These are phyloP conservation scores for Orbilia quercus DNA, from an alignment of 2,329 filamentous ascomycete species.

Conservation along the genomic window DNA sequence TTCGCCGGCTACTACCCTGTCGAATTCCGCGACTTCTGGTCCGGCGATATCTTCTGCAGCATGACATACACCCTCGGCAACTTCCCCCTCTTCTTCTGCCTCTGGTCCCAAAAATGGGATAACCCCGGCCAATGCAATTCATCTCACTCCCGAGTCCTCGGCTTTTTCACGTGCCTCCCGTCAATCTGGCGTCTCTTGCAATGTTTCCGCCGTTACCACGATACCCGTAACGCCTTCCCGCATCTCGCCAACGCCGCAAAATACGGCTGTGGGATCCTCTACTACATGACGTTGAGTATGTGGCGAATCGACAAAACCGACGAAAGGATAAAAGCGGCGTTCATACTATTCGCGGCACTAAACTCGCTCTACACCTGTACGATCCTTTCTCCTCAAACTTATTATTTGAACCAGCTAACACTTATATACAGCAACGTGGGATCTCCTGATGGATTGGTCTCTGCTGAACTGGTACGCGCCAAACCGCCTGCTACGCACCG, in stretches of 20 bases:
- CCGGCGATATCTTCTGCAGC: slow-evolving; percentile 97
- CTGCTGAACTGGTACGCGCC: slow-evolving; percentile 81
- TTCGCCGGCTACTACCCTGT: slow-evolving; percentile 90
- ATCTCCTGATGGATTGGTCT: slow-evolving; percentile 95
- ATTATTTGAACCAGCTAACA: slow-evolving; percentile 5
- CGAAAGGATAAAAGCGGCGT: slow-evolving; percentile 73
- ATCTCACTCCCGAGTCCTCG: slow-evolving; percentile 80
- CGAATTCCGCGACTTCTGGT: slow-evolving; percentile 96
- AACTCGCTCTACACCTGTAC: slow-evolving; percentile 84
- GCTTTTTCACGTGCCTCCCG: slow-evolving; percentile 85
- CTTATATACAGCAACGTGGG: slow-evolving; percentile 76
- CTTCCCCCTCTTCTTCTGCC: slow-evolving; percentile 90
- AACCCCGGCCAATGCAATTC: slow-evolving; percentile 84
- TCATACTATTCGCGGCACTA: slow-evolving; percentile 81
- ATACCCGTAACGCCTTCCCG: slow-evolving; percentile 88
- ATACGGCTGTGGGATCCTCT: slow-evolving; percentile 84
- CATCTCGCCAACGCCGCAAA: slow-evolving; percentile 94
- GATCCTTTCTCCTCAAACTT: slow-evolving; percentile 59
- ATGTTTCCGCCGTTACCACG: slow-evolving; percentile 86
- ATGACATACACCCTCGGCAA: slow-evolving; percentile 91
- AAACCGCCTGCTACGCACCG: slow-evolving; percentile 77
- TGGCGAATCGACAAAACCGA: slow-evolving; percentile 78
- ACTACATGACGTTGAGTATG: slow-evolving; percentile 80
- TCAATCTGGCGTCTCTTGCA: slow-evolving; percentile 91
- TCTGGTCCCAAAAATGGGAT: slow-evolving; percentile 83